These are phyloP conservation scores for Wallacemonas sp. DNA, from an alignment of 208 protist species.

Conservation along the genomic window DNA sequence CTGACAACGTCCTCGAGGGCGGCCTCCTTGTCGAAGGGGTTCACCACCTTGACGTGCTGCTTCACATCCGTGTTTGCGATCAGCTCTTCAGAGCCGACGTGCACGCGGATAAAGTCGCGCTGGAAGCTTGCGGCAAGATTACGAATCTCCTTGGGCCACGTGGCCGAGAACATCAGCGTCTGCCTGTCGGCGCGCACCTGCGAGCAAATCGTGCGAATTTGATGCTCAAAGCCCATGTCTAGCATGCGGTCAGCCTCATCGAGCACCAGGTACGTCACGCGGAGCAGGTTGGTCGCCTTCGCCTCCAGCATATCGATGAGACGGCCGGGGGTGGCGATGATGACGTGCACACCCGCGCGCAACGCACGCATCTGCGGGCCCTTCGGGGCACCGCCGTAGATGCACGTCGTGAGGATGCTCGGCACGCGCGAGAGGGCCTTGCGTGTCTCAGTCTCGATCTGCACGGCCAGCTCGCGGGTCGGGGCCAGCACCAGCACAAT, in stretches of 20 bases:
- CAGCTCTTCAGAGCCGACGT: conserved; percentile 91
- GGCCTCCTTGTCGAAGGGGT: conserved; percentile 73
- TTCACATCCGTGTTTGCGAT: conserved; percentile 76
- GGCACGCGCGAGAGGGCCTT: conserved; percentile 73
- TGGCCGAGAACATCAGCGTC: conserved; percentile 98
- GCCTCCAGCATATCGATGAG: conserved; percentile 96
- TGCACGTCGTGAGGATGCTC: conserved; percentile 61
- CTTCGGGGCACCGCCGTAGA: conserved; percentile 87
- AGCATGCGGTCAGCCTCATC: conserved; percentile 99
- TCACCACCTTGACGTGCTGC: conserved; percentile 78
- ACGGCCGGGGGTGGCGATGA: conserved; percentile 96
- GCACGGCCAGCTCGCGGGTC: conserved; percentile 89
- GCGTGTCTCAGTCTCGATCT: conserved; percentile 87
- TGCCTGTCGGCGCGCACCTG: conserved; percentile 95
- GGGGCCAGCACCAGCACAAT: conserved; percentile 89
- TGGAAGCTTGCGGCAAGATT: conserved; percentile 89
- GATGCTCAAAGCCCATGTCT: conserved; percentile 98
- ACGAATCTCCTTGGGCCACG: conserved; percentile 90
- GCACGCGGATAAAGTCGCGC: conserved; percentile 88
- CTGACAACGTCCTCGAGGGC: conserved; percentile 75
- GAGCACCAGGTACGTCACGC: conserved; percentile 97
- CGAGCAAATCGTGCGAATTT: conserved; percentile 95
- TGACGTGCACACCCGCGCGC: conserved; percentile 75
- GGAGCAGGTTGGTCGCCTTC: conserved; percentile 94
- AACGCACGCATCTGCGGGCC: conserved; percentile 70